These are phyloP conservation scores for Musa itinerans DNA, from an alignment of 176 grass and related monocot genomes.

Conservation along the genomic window DNA sequence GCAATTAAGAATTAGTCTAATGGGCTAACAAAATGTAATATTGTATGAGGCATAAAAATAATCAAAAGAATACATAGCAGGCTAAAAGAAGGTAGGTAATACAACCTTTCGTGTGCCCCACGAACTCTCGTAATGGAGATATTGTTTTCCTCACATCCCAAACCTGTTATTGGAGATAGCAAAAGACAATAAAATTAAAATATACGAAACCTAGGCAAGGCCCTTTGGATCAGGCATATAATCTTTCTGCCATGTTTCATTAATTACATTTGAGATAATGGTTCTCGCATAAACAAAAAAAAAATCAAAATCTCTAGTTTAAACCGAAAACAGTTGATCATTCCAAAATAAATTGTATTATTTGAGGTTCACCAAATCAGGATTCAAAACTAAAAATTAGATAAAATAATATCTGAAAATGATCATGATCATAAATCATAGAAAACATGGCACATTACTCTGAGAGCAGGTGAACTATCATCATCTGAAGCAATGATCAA, in stretches of 20 bases:
- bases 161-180: slow-evolving; percentile 46
- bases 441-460: slow-evolving; percentile 42
- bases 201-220: background rate
- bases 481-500: slow-evolving; percentile 94
- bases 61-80: background rate
- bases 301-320: background rate
- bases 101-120: slow-evolving; percentile 85
- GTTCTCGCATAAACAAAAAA: background rate
- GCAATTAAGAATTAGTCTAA: no score
- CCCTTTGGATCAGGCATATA: background rate
- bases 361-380: background rate
- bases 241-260: background rate
- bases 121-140: slow-evolving; percentile 90
- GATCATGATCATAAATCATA: background rate
- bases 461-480: slow-evolving; percentile 77
- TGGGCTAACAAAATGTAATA: background rate
- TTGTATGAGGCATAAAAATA: background rate
- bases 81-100: background rate
- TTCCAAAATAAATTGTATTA: background rate
- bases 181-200: background rate
- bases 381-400: background rate
- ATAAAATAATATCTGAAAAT: background rate
- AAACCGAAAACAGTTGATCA: background rate
- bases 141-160: slow-evolving; percentile 99
- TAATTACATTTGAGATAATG: background rate